phyloP scores from a whole-genome alignment of 208 protist species.

The Crithidia sp. region DNA sequence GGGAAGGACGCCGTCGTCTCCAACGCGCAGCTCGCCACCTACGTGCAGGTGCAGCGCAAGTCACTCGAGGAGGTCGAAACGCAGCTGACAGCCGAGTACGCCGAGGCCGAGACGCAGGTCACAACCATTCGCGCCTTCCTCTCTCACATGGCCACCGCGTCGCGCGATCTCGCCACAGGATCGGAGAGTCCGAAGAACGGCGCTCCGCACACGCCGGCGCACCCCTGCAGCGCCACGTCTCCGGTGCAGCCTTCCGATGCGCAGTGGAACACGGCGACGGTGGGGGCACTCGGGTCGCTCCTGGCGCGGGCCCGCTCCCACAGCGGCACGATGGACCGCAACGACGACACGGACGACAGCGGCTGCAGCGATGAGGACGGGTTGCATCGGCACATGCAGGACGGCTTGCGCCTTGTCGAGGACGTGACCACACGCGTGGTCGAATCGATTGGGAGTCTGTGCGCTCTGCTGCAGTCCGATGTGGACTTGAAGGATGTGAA shows the following conservation, averaged over 20 bases:
- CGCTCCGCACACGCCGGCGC: neutral
- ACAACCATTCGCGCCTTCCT: constrained; percentile 21
- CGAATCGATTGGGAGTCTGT: constrained; percentile 17
- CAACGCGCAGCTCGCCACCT: constrained; percentile 25
- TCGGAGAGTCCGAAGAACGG: neutral
- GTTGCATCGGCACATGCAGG: constrained; percentile 8
- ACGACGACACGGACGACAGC: neutral
- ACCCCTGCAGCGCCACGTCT: neutral
- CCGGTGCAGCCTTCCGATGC: constrained; percentile 1
- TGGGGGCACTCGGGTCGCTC: constrained; percentile 17
- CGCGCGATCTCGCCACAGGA: neutral
- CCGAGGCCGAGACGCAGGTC: constrained; percentile 8
- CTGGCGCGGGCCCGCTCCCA: neutral
- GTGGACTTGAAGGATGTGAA: constrained; percentile 11
- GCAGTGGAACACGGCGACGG: constrained; percentile 22
- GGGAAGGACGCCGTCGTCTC: constrained; percentile 29
- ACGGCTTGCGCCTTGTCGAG: constrained; percentile 4
- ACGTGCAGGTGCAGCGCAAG: constrained; percentile 35
- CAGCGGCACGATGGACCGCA: constrained; percentile 12
- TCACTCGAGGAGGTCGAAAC: constrained; percentile 32
- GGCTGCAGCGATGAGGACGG: neutral
- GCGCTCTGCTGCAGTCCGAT: constrained; percentile 20
- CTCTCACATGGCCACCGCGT: neutral
- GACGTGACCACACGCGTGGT: constrained; percentile 11
- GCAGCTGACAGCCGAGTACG: constrained; percentile 28